Evolutionary conservation across 139 green algal species (phyloP), one percentile per base, ranked within the genome.

Genomic region (Diplosphaera chodatii): DNA sequence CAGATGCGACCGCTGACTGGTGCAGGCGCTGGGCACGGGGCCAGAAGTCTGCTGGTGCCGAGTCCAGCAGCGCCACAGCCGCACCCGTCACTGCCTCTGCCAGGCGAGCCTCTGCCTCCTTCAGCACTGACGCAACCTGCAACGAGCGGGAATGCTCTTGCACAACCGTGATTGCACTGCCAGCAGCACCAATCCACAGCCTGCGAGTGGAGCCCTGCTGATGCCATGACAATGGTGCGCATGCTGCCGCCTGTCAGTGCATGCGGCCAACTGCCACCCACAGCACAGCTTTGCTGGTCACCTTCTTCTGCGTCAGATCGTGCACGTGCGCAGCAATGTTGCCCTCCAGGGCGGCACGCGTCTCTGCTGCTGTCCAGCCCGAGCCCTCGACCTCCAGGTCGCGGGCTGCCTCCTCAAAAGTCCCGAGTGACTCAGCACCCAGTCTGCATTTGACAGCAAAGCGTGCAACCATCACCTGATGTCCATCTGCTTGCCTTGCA

Each of bases 21-120:
- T 77, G 55, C n/a, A 87, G 79, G 22, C 37, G 72, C 72, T 81
- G 74, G 64, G 93, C 78, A 40, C 83, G 79, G 21, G 74, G 72
- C 91, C 91, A 96, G 37, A 96, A 64, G 63, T 90, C 80, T 8
- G 40, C 20, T 3, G 86, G 85, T 28, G 75, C 55, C 40, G 70
- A 64, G 34, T 92, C 85, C 31, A 92, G 73, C 30, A 92, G 74
- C 20, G 80, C 64, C 22, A 82, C 68, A 15, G 70, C 72, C 1
- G 80, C 74, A 1, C 70, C 72, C 31, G 69, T 64, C 30, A 82
- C 59, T 16, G 71, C 72, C 0, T 59, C 72, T 13, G 65, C 59
- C 72, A 83, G 64, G 63, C 63, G 30, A 40, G 71, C 75, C 23
- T 76, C 48, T 48, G 79, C 77, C 8, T 70, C 62, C 64, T 71